These are phyloP conservation scores for Posidonia australis DNA, from an alignment of 106 monocot genomes.

Conservation along the genomic window DNA sequence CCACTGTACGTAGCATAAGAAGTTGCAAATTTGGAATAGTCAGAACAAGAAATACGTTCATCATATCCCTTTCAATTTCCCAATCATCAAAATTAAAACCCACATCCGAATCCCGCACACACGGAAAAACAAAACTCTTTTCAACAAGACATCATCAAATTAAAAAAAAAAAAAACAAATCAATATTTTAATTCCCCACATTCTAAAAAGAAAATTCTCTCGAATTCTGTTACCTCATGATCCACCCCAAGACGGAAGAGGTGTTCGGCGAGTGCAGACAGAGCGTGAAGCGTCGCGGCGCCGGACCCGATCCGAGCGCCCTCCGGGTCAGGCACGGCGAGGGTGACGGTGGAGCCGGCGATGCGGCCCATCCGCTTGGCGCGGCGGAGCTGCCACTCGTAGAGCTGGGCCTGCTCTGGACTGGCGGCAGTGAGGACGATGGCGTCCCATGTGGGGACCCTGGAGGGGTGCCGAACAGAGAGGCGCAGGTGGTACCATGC, in stretches of 20 bases:
- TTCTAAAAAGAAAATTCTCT: too few relatives aligned
- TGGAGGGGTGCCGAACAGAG: constrained; percentile 59
- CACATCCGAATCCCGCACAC: too few relatives aligned
- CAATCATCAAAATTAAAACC: too few relatives aligned
- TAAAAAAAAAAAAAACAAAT: too few relatives aligned
- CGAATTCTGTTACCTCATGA: neutral
- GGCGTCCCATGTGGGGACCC: constrained; percentile 89
- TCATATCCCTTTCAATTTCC: too few relatives aligned
- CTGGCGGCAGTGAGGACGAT: constrained; percentile 94
- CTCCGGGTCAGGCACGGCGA: constrained; percentile 82
- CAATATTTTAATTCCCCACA: too few relatives aligned
- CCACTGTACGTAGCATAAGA: too few relatives aligned
- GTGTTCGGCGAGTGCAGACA: constrained; percentile 44
- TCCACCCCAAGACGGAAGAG: constrained; percentile 18
- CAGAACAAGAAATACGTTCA: too few relatives aligned
- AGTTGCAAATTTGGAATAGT: too few relatives aligned
- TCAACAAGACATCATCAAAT: too few relatives aligned
- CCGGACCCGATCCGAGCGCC: constrained; percentile 95
- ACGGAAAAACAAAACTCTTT: too few relatives aligned
- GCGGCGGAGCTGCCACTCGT: constrained; percentile 78
- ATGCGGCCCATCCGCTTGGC: constrained; percentile 77
- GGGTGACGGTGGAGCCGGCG: constrained; percentile 59
- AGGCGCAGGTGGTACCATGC: constrained; percentile 86
- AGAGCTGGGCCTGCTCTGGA: constrained; percentile 87
- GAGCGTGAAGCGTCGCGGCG: constrained; percentile 86